Evolutionary conservation across 139 green algal genomes (phyloP), one percentile per base, ranked within the genome.

Genomic region (Ettlia oleoabundans): DNA sequence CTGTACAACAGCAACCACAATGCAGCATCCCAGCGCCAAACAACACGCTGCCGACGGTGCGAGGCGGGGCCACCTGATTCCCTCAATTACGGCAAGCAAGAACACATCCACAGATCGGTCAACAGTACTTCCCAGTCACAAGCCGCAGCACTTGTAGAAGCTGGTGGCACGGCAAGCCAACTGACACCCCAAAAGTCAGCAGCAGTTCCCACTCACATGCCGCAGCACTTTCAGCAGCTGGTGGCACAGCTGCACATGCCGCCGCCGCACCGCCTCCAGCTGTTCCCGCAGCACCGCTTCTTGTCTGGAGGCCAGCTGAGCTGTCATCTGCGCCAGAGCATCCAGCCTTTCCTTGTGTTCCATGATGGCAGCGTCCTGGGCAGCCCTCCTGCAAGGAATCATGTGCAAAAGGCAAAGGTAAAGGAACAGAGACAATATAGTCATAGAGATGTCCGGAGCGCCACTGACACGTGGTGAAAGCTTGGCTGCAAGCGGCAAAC

Each of bases 321-420:
- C 68, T n/a, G 82, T 81, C 61, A 64, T 71, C 38, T 80, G 38
- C 37, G 47, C 40, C 38, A 88, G 84, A 4, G 35, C 37, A 4
- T 86, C 64, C 78, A 92, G 77, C 51, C 88, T 78, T 38, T 82
- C 78, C 32, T 37, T 58, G 58, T 92, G 81, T 77, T 91, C 87
- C 43, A 81, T 67, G 43, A 92, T 70, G 2, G 87, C 87, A 7
- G 41, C 78, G 21, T 88, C 87, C 86, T 92, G 86, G 21, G 70
- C 55, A 9, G 58, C 42, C 62, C 65, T 80, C 80, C 71, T 84
- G 79, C 79, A 74, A 65, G 62, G n/a, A 24, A 19, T 28, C 64
- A 71, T 71, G 64, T 33, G 64, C 37, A n/a, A 73, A 53, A 4
- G 24, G 21, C 32, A 43, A 32, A 30, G 43, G 3, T 7, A 41